Conservation (phyloP, 169 alveolate species). For the Pseudocohnilembus persalinus region DNA sequence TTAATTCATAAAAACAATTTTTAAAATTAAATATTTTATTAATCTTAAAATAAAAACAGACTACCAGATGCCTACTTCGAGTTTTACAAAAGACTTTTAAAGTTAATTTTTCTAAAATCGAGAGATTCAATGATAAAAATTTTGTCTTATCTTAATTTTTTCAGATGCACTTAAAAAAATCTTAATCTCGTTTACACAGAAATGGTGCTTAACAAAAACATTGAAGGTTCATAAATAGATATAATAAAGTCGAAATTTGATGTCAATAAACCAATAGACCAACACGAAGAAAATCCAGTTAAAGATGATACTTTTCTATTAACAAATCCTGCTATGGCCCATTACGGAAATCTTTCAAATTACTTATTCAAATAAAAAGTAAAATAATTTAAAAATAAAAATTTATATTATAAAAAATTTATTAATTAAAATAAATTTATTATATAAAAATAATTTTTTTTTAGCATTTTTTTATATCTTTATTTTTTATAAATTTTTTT, state of each 20-base stretch:
- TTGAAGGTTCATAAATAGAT: background rate
- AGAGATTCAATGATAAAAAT: constrained; percentile 7
- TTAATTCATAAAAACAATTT: too few relatives aligned
- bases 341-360: constrained; percentile 5
- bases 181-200: constrained; percentile 8
- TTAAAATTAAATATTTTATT: too few relatives aligned
- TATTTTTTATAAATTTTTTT: too few relatives aligned
- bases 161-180: constrained; percentile 10
- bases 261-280: background rate
- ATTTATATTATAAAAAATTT: background rate
- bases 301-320: constrained; percentile 8
- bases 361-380: background rate
- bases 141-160: constrained; percentile 7
- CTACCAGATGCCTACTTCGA: constrained; percentile 4
- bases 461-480: too few relatives aligned
- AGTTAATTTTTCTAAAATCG: constrained; percentile 12
- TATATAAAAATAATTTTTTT: background rate
- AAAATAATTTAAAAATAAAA: background rate
- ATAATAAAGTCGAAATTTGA: background rate
- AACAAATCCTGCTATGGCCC: constrained; percentile 10
- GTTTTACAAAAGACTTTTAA: constrained; percentile 15
- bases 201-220: background rate
- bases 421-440: background rate
- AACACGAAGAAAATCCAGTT: background rate
- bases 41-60: too few relatives aligned